These are phyloP conservation scores for Naganishia randhawae DNA, from an alignment of 768 basidiomycete genomes.

Conservation along the genomic window DNA sequence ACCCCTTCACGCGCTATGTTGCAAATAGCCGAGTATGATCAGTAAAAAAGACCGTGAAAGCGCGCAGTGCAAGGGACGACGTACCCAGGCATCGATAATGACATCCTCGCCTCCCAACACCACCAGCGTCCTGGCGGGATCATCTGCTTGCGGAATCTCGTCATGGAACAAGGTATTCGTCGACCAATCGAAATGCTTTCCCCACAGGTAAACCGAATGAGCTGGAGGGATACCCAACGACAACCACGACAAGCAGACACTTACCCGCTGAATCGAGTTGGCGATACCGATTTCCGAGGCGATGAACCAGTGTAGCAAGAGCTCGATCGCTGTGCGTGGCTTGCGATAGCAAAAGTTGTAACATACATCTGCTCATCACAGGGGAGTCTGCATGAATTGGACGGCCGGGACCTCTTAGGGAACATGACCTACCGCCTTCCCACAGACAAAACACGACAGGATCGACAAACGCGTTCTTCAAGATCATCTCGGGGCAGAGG, in stretches of 20 bases:
- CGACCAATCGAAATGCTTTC: constrained; percentile 58
- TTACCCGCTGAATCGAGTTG: constrained; percentile 67
- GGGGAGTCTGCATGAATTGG: constrained; percentile 1
- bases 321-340: constrained; percentile 66
- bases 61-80: background rate
- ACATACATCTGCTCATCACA: constrained; percentile 65
- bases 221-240: background rate
- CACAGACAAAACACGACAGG: constrained; percentile 79
- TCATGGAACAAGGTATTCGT: constrained; percentile 86
- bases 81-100: constrained; percentile 70
- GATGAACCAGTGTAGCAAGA: constrained; percentile 82
- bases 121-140: constrained; percentile 65
- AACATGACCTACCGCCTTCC: constrained; percentile 69
- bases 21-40: background rate
- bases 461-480: constrained; percentile 82
- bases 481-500: constrained; percentile 63
- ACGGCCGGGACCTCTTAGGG: too few species aligned
- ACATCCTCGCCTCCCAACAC: constrained; percentile 77
- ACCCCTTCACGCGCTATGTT: constrained; percentile 65
- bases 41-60: background rate
- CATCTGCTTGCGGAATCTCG: constrained; percentile 74
- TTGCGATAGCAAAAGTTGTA: constrained; percentile 81
- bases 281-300: constrained; percentile 81
- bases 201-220: background rate
- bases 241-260: constrained; percentile 2